A percentile compares a stretch with the other conserved stretches of the same genome.
Evolutionary conservation across 1,284 basidiomycete genomes (phyloP).

Genomic region (Ustilago sp.): DNA sequence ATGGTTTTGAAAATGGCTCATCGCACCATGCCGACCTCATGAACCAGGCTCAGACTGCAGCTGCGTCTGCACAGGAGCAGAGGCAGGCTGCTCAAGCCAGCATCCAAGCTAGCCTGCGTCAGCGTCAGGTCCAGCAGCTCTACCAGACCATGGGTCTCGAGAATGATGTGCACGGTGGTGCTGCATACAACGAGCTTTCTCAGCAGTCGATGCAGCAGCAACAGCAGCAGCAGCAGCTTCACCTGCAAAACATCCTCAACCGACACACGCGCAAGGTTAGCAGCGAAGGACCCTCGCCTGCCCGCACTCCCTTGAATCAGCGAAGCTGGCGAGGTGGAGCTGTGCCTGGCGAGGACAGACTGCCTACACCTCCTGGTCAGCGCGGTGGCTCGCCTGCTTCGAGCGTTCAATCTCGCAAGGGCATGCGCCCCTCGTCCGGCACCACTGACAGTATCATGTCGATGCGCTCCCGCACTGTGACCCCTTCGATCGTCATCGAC

Average conservation of each 20-base stretch:
- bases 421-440: slow-evolving; percentile 32
- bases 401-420: slow-evolving; percentile 34
- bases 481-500: slow-evolving; percentile 60
- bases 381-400: slow-evolving; percentile 39
- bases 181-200: slow-evolving; percentile 7
- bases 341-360: slow-evolving; percentile 14
- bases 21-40: slow-evolving; percentile 30
- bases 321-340: slow-evolving; percentile 47
- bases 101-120: slow-evolving; percentile 60
- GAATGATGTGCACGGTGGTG: slow-evolving; percentile 9
- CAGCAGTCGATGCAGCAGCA: slow-evolving; percentile 42
- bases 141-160: slow-evolving; percentile 52
- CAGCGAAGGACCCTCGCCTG: slow-evolving; percentile 26
- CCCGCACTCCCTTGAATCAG: slow-evolving; percentile 36
- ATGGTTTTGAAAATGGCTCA: slow-evolving; percentile 24
- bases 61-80: slow-evolving; percentile 55
- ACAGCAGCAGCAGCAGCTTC: slow-evolving; percentile 42
- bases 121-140: slow-evolving; percentile 59
- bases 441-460: slow-evolving; percentile 52
- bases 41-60: slow-evolving; percentile 29
- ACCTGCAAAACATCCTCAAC: slow-evolving; percentile 43
- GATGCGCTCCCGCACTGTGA: slow-evolving; percentile 51
- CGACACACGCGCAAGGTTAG: slow-evolving; percentile 46
- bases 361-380: slow-evolving; percentile 35
- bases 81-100: slow-evolving; percentile 60